Base-by-base conservation (phyloP, 306 rosid genomes). In the Vigna hirtella region DNA sequence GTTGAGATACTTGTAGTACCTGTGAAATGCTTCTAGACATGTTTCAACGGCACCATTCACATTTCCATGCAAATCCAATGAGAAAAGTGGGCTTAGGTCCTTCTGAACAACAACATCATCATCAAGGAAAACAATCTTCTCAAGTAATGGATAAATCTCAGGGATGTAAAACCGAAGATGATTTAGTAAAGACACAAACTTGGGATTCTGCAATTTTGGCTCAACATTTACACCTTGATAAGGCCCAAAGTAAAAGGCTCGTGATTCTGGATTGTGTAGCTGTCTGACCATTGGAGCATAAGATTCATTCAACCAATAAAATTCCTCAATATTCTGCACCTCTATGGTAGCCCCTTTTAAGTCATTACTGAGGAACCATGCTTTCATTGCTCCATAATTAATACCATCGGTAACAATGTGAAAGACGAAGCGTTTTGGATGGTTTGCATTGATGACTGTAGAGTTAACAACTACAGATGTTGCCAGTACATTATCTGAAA, bases 11-110 rank as follows among this genome's bases (percentile, higher is more conserved):
- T 89, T 94, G 83, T 92, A 90, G 70, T 86, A 89, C 56, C 98
- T 89, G 71, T 94, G 98, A 79, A 88, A 92, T 5, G 90, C 90
- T 88, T 94, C 98, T 9, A 94, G 94, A 81, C 98, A 94, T 66
- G 98, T 94, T 83, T 94, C 98, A 57, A 94, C 98, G 2, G 96
- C 98, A 22, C 96, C 97, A 48, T 89, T 94, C 80, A 94, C 96
- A 65, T 92, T 90, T 72, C 93, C 97, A 84, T 94, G 97, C 88
- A 94, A 78, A 66, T 92, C 94, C 70, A 92, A 74, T 0, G 97
- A 87, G 81, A 94, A 94, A 78, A 94, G 98, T 9, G 87, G 86
- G 36, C 90, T 94, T 55, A 94, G 89, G 81, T 94, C 98, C 91
- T 90, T 90, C 80, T 92, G 98, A 66, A 90, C 93, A 42, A 89